These are phyloP conservation scores for Suillus ampliporus DNA, from an alignment of 768 basidiomycete genomes.

Conservation along the genomic window DNA sequence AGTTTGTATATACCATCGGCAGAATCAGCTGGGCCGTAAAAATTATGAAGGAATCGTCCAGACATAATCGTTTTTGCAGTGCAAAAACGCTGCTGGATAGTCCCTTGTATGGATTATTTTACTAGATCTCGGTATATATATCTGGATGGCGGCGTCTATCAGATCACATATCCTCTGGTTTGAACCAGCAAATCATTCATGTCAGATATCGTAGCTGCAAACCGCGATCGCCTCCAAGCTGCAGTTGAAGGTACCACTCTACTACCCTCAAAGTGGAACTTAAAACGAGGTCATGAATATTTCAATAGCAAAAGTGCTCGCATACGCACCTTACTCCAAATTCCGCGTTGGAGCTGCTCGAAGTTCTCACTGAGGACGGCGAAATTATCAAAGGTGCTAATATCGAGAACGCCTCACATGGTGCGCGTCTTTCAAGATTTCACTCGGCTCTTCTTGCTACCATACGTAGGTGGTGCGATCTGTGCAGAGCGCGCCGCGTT, in stretches of 20 bases:
- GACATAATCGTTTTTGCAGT: too few relatives aligned
- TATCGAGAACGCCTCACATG: conserved; percentile 93
- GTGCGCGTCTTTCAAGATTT: conserved; percentile 47
- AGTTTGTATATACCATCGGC: background rate
- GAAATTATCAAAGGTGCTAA: conserved; percentile 85
- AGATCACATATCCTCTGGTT: background rate
- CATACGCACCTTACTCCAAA: conserved; percentile 87
- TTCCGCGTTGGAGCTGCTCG: conserved; percentile 92
- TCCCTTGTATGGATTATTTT: too few relatives aligned
- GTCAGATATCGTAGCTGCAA: conserved; percentile 43
- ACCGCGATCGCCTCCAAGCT: conserved; percentile 52
- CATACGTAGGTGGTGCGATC: conserved; percentile 80
- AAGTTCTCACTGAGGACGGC: conserved; percentile 73
- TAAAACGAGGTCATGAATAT: conserved; percentile 12
- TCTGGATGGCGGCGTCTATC: background rate
- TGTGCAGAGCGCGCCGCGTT: conserved; percentile 96
- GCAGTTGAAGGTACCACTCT: conserved; percentile 59
- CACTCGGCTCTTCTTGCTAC: background rate
- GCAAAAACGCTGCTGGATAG: too few relatives aligned
- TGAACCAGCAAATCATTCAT: conserved; percentile 14
- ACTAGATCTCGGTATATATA: too few relatives aligned
- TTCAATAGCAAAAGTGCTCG: conserved; percentile 63
- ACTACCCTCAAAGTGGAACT: background rate
- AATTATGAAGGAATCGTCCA: background rate
- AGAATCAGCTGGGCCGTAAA: background rate